These are phyloP conservation scores for Dendrocalamus latiflorus DNA, from an alignment of 202 grass and related monocot species.

Conservation along the genomic window DNA sequence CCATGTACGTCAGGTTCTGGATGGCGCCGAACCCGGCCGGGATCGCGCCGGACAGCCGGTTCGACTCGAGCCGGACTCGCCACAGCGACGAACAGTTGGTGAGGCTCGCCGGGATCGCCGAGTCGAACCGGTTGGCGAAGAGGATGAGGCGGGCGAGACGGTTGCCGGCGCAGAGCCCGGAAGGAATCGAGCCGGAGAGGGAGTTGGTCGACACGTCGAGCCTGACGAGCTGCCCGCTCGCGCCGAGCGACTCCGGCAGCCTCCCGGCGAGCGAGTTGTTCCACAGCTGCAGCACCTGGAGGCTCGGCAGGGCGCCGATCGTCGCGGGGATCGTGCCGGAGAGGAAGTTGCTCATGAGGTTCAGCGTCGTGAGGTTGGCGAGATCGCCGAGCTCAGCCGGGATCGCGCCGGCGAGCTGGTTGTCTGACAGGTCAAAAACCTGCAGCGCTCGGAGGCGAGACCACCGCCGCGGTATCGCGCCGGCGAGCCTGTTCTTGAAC, in stretches of 20 bases:
- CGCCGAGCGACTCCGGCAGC: constrained; percentile 54
- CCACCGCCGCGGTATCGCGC: constrained; percentile 41
- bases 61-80: constrained; percentile 62
- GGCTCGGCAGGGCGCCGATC: constrained; percentile 51
- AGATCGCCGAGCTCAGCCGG: constrained; percentile 35
- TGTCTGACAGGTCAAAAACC: constrained; percentile 80
- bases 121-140: no score
- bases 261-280: constrained; percentile 80
- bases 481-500: constrained; percentile 73
- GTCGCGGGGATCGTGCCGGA: constrained; percentile 52
- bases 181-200: constrained; percentile 58
- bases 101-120: constrained; percentile 41
- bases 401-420: constrained; percentile 51
- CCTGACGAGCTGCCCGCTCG: constrained; percentile 39
- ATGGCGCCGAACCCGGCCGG: constrained; percentile 59
- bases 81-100: constrained; percentile 67
- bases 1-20: constrained; percentile 76
- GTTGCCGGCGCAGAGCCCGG: constrained; percentile 49
- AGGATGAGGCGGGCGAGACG: constrained; percentile 60
- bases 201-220: constrained; percentile 81
- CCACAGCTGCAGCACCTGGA: constrained; percentile 80
- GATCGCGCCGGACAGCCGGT: constrained; percentile 54
- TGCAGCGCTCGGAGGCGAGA: constrained; percentile 38
- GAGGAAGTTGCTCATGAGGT: no score
- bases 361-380: no score